Evolutionary conservation across 305 asterid genomes (phyloP), one percentile per base, ranked within the genome.

Genomic region (Rubia tinctorum): DNA sequence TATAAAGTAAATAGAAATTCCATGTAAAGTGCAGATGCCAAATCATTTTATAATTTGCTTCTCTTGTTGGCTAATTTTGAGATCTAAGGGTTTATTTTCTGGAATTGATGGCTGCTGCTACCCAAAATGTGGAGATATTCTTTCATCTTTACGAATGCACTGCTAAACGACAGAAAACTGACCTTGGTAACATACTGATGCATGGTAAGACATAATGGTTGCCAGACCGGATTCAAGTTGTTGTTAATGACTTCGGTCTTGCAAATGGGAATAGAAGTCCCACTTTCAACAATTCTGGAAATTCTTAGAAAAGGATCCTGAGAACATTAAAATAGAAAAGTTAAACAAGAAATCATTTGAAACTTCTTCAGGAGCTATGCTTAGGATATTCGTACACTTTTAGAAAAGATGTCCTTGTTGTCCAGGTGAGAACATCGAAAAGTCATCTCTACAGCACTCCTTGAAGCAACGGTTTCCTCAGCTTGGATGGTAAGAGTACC

Each of bases 281-380:
- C 96, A 55, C 59, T 75, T 81, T 92, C 98, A 74, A 80, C 78
- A 55, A 78, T 66, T 81, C 91, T 88, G 30, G 96, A 90, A 81
- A 92, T 86, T 87, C 90, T 87, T 71, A 92, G 86, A 81, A 92
- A 92, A 69, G 98, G 96, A 80, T 92, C 98, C 98, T 92, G 84
- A 42, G 68, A 60, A 37, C 55, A 79, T 39, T 18, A 61, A 67
- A 40, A 69, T 49, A 77, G 58, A 42, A 76, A 69, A 60, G 4
- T 53, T 8, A 27, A 68, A 55, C 65, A 75, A 47, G 71, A 58
- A 68, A 47, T 65, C 69, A 45, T 12, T 68, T 40, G 60, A 81
- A 73, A 71, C 67, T 42, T 70, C 73, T 58, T 9, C 42, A 56
- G 34, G 76, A 47, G 12, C 42, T 40, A 25, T 73, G 27, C 61